A percentile compares a stretch with the other conserved stretches of the same genome.
These are phyloP conservation scores for Colletotrichum echinochloae DNA, from an alignment of 2,329 filamentous ascomycete genomes.

Conservation along the genomic window DNA sequence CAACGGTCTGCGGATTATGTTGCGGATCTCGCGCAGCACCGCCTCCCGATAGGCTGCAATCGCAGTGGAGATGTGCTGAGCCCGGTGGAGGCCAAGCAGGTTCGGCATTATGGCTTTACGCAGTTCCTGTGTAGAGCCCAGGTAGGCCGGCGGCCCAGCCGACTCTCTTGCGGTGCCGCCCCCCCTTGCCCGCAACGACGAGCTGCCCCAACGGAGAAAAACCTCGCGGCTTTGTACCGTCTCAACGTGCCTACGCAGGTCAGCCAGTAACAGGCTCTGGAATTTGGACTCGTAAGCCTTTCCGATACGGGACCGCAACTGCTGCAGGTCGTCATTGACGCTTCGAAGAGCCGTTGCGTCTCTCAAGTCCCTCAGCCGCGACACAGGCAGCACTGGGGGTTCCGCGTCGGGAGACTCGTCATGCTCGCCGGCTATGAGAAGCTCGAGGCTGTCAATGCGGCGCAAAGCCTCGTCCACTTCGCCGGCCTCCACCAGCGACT, in stretches of 20 bases:
- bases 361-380: conserved; percentile 75
- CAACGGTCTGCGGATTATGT: conserved; percentile 83
- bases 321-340: conserved; percentile 80
- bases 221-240: conserved; percentile 79
- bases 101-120: conserved; percentile 77
- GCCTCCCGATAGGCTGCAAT: conserved; percentile 87
- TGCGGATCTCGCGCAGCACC: conserved; percentile 86
- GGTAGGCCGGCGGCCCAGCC: conserved; percentile 81
- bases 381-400: conserved; percentile 47
- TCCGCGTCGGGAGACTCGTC: conserved; percentile 52
- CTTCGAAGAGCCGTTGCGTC: conserved; percentile 83
- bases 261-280: conserved; percentile 79
- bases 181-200: conserved; percentile 79
- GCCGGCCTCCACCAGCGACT: conserved; percentile 84
- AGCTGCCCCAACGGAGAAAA: conserved; percentile 84
- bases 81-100: conserved; percentile 83
- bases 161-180: conserved; percentile 72
- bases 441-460: conserved; percentile 81
- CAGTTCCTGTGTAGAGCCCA: conserved; percentile 77
- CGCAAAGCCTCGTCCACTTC: conserved; percentile 84
- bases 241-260: conserved; percentile 84
- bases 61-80: conserved; percentile 82
- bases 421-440: conserved; percentile 80
- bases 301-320: conserved; percentile 83
- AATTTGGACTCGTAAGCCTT: conserved; percentile 88